Evolutionary conservation across 2,329 filamentous ascomycete species (phyloP).

Genomic region (Neurospora sp.): DNA sequence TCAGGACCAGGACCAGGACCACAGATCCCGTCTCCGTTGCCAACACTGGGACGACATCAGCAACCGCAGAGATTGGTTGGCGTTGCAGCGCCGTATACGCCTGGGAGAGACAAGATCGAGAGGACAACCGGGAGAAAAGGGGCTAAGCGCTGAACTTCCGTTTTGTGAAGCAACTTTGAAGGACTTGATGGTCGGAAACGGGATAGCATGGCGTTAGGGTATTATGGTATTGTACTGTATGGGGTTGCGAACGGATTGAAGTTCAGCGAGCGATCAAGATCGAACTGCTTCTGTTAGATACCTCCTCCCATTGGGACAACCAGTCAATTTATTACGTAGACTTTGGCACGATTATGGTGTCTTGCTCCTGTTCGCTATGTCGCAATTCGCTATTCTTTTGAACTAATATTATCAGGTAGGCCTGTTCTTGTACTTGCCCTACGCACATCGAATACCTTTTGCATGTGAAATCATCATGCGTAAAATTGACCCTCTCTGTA

Average conservation of each 20-base stretch:
- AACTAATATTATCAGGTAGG: not conserved
- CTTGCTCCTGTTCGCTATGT: not conserved
- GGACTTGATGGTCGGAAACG: not conserved
- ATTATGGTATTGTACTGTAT: not conserved
- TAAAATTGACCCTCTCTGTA: not conserved
- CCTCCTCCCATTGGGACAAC: not conserved
- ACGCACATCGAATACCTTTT: not conserved
- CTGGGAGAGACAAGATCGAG: constrained; percentile 39
- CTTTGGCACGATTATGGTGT: not conserved
- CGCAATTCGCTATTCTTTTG: no score
- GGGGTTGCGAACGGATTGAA: not conserved
- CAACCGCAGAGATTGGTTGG: constrained; percentile 38
- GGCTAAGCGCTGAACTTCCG: constrained; percentile 9
- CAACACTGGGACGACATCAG: constrained; percentile 12
- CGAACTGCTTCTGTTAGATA: not conserved
- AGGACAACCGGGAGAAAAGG: constrained; percentile 25
- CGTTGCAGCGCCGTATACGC: constrained; percentile 47
- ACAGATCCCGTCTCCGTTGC: not conserved
- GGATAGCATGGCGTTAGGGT: constrained; percentile 11
- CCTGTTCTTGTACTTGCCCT: not conserved
- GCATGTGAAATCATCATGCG: not conserved
- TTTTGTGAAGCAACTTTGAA: not conserved
- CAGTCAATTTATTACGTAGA: not conserved
- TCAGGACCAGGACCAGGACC: not conserved
- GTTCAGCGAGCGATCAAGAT: not conserved